These are phyloP conservation scores for Leishmania tarentolae DNA, from an alignment of 208 protist genomes.

Conservation along the genomic window DNA sequence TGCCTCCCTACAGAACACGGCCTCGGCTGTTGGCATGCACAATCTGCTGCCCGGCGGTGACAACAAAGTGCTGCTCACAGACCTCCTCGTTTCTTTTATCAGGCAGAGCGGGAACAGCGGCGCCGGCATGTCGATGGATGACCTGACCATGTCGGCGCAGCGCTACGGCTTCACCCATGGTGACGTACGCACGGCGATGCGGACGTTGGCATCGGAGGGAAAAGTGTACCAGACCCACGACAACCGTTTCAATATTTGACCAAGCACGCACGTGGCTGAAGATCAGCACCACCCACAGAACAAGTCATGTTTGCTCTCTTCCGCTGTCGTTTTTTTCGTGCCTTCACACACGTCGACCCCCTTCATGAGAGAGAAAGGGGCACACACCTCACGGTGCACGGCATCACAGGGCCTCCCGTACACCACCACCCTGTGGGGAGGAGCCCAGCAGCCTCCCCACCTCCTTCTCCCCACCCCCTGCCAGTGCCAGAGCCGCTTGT, in stretches of 20 bases:
- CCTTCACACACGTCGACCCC: not conserved
- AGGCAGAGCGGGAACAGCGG: constrained; percentile 60
- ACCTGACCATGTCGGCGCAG: constrained; percentile 64
- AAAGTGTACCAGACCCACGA: constrained; percentile 89
- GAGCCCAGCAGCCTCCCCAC: too few species aligned
- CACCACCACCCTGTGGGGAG: too few species aligned
- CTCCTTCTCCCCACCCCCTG: too few species aligned
- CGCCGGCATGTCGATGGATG: constrained; percentile 79
- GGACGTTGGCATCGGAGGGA: constrained; percentile 70
- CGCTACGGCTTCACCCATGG: constrained; percentile 65
- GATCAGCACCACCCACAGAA: not conserved
- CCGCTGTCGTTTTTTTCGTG: not conserved
- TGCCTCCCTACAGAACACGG: constrained; percentile 59
- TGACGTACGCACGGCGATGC: constrained; percentile 75
- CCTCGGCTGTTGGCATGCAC: constrained; percentile 53
- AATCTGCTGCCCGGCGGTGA: constrained; percentile 77
- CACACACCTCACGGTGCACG: too few species aligned
- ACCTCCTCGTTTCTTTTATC: constrained; percentile 77
- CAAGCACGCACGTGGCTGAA: not conserved
- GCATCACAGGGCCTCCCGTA: not conserved
- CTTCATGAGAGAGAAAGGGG: too few species aligned
- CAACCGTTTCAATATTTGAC: constrained; percentile 81
- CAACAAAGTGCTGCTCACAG: constrained; percentile 72
- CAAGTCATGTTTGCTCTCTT: not conserved
- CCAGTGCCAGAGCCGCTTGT: not conserved